Evolutionary conservation across 257 asterid species (phyloP).

Genomic region (Forsythia suspensa): DNA sequence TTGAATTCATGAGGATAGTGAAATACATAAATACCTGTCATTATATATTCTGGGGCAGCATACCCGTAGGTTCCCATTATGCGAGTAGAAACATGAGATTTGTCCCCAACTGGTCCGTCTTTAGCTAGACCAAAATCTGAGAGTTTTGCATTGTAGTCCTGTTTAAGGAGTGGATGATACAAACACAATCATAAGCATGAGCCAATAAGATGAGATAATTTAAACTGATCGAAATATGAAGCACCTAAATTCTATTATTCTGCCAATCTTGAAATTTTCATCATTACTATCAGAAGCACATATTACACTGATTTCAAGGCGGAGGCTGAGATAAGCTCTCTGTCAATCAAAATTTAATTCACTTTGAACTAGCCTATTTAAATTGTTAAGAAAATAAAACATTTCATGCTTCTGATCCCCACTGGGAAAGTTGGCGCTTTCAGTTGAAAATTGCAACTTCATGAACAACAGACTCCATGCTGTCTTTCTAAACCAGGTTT

Average conservation of each 20-base stretch:
- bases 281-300: neutral
- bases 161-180: neutral
- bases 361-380: neutral
- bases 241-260: neutral
- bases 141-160: conserved; percentile 80
- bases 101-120: conserved; percentile 86
- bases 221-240: neutral
- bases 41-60: conserved; percentile 73
- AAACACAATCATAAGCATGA: neutral
- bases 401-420: neutral
- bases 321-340: neutral
- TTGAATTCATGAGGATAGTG: neutral
- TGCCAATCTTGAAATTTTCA: neutral
- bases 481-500: neutral
- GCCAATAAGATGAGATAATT: neutral
- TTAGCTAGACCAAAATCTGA: conserved; percentile 85
- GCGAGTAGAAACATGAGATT: conserved; percentile 82
- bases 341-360: too few species aligned
- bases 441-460: neutral
- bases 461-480: neutral
- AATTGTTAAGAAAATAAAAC: neutral
- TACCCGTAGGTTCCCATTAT: conserved; percentile 85
- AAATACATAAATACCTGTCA: conserved; percentile 47
- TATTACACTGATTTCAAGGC: too few species aligned
- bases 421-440: too few species aligned